phyloP scores from a whole-genome alignment of 78 protist species.

The Bigelowiella natans region DNA sequence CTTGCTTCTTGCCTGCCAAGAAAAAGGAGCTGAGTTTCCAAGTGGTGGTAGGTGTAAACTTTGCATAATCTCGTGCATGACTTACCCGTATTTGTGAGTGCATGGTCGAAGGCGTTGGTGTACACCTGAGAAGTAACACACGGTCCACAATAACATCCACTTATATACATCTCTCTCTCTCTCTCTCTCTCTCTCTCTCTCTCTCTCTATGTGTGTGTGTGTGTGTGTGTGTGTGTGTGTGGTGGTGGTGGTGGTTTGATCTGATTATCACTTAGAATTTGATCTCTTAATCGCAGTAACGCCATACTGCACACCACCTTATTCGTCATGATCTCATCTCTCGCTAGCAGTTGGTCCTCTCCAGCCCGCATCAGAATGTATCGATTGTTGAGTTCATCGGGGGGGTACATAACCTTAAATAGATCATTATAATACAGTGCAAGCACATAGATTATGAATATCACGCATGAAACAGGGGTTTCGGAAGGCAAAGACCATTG shows the following conservation, averaged over 20 bases:
- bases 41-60: not conserved
- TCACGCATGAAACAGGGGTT: too few species aligned
- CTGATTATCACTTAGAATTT: too few species aligned
- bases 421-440: too few species aligned
- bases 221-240: not conserved
- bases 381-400: not conserved
- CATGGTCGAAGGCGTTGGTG: not conserved
- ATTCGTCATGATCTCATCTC: not conserved
- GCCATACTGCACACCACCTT: not conserved
- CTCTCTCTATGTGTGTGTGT: not conserved
- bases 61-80: not conserved
- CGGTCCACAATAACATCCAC: not conserved
- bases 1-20: not conserved
- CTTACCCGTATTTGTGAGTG: not conserved
- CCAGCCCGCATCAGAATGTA: not conserved
- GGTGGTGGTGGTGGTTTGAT: too few species aligned
- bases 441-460: too few species aligned
- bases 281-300: too few species aligned
- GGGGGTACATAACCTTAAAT: not conserved
- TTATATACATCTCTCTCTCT: not conserved
- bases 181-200: not conserved
- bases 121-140: too few species aligned
- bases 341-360: not conserved
- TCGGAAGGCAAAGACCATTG: too few species aligned
- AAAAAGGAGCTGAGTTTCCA: not conserved